Evolutionary conservation across 768 basidiomycete genomes (phyloP), one percentile per base, ranked within the genome.

Genomic region (Psilocybe cubensis): DNA sequence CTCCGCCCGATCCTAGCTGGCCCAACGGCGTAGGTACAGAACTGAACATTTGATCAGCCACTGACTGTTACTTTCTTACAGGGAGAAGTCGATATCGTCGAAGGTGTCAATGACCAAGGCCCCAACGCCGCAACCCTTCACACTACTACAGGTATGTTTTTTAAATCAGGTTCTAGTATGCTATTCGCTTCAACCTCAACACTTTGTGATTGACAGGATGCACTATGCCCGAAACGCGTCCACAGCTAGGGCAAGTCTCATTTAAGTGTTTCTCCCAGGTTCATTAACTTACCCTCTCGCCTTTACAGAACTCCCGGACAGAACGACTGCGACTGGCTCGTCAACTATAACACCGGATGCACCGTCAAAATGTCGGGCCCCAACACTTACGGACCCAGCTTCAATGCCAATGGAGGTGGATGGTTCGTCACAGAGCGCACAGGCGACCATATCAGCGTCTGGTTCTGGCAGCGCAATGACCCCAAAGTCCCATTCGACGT

Each of bases 371-470:
- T 72, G 29, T 60, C 65, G 1, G 62, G 66, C 5, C 24, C 73
- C 0, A 68, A 76, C 43, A 83, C 76, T 65, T 87, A 77, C 65
- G 85, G 84, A 2, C 80, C 83, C 3, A 54, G 69, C 0, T 85
- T 88, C 72, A 87, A 88, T 62, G 62, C 56, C 17, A 77, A 76
- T 45, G 83, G 84, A 18, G 86, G 85, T 18, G 85, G 85, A 58
- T 86, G 79, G 81, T 85, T 58, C 63, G 86, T 82, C 1, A 74
- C 85, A 62, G 83, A 85, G 61, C 78, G 85, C 29, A 80, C 81
- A 4, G 59, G 68, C 8, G 61, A 60, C 18, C 78, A 76, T 59
- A 82, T 89, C 62, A 83, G 81, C 54, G 75, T 87, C 33, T 89
- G 83, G 81, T 88, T 85, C 74, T 89, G 86, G 86, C 70, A 81